These are phyloP conservation scores for Boletus eberwhitei DNA, from an alignment of 768 basidiomycete genomes.

Conservation along the genomic window DNA sequence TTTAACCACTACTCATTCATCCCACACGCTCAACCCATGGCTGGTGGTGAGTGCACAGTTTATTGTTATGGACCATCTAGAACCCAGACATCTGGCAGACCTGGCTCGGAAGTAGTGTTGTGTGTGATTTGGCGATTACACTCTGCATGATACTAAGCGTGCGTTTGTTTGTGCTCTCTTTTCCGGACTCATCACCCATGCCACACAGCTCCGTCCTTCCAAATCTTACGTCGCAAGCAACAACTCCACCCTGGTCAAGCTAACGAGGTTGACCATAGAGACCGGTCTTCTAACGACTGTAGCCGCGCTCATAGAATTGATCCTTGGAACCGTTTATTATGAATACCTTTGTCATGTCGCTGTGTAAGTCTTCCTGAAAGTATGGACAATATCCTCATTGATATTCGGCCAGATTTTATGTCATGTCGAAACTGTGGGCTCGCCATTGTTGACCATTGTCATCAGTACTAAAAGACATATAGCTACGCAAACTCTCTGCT, in stretches of 20 bases:
- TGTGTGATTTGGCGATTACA: slow-evolving; percentile 20
- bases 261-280: slow-evolving; percentile 24
- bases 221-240: background rate
- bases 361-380: slow-evolving; percentile 9
- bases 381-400: background rate
- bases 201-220: slow-evolving; percentile 14
- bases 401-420: slow-evolving; percentile 5
- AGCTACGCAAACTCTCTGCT: slow-evolving; percentile 21
- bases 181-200: background rate
- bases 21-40: background rate
- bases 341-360: slow-evolving; percentile 9
- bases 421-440: slow-evolving; percentile 15
- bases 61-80: too few relatives aligned
- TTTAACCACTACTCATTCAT: rapidly evolving
- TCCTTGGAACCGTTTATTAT: slow-evolving; percentile 7
- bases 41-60: slow-evolving; percentile 6
- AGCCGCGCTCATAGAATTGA: slow-evolving; percentile 16
- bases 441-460: background rate
- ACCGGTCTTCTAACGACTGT: slow-evolving; percentile 22
- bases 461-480: background rate
- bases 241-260: slow-evolving; percentile 1
- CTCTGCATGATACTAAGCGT: slow-evolving; percentile 18
- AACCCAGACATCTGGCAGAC: slow-evolving; percentile 5
- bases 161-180: background rate
- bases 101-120: slow-evolving; percentile 21